Evolutionary conservation across 2,329 filamentous ascomycete genomes (phyloP), one percentile per base, ranked within the genome.

Genomic region (Alternaria sp.): DNA sequence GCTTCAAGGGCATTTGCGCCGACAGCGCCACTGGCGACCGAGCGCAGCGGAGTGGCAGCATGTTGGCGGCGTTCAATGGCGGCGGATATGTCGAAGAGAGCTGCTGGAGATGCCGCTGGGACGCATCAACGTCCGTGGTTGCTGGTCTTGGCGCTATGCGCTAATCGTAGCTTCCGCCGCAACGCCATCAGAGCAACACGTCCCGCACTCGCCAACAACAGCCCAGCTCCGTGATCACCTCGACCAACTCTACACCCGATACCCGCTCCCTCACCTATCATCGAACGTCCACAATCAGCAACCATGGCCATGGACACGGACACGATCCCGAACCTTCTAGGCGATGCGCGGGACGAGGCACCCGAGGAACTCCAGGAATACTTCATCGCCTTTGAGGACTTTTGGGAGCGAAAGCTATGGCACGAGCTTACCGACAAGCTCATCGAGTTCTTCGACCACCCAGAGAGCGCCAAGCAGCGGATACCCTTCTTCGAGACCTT

Each of bases 321-420:
- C 81, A 89, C 90, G 77, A 96, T 98, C 81, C 88, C 93, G 79
- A 93, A 97, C 81, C 97, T 98, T 83, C 91, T 99, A 69, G 89
- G 90, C 65, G 91, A 97, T 74, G 92, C 96, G 87, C 91, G 93
- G 79, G 93, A 97, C 78, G 86, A 90, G 79, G 92, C 93, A 75
- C 92, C 93, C 56, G 92, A 93, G 72, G 92, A 97, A 80, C 88
- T 97, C 57, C 94, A 97, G 83, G 88, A 91, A 75, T 89, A 92
- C 76, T 92, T 97, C 81, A 87, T 99, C 74, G 89, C 91, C 75
- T 97, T 99, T 71, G 96, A 99, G 85, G 93, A 97, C 80, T 92
- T 90, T 78, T 99, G 96, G 96, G 96, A 99, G 86, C 90, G 95
- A 76, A 97, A 97, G 84, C 88, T 99, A 83, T 99, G 96, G 96